Evolutionary conservation across 345 rosid species (phyloP).

Genomic region (Lepidium aucheri): DNA sequence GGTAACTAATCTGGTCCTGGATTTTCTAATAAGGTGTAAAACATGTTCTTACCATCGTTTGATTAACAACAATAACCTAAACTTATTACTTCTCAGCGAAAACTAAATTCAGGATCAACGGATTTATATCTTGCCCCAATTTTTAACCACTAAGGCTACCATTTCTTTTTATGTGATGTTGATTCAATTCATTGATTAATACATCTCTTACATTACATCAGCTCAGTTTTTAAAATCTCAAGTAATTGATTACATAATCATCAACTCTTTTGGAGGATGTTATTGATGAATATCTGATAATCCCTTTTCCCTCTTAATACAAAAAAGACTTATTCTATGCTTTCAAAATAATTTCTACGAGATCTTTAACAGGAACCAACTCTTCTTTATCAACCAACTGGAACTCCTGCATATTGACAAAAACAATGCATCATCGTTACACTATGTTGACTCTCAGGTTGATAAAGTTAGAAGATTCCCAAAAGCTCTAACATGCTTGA

Average conservation of each 20-base stretch:
- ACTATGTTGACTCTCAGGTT: not conserved
- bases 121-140: too few relatives aligned
- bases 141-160: too few relatives aligned
- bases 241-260: not conserved
- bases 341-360: not conserved
- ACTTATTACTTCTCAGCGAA: too few relatives aligned
- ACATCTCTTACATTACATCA: not conserved
- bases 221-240: not conserved
- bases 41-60: too few relatives aligned
- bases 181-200: not conserved
- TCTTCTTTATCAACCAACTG: constrained; percentile 3
- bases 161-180: not conserved
- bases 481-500: not conserved
- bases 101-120: too few relatives aligned
- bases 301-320: not conserved
- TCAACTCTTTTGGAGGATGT: not conserved
- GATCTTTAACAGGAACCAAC: not conserved
- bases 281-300: not conserved
- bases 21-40: too few relatives aligned
- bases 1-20: too few relatives aligned
- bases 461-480: not conserved
- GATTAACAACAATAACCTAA: too few relatives aligned
- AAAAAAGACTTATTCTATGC: not conserved
- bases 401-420: constrained; percentile 10
- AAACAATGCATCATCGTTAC: not conserved